Base-by-base conservation (phyloP, 2,329 filamentous ascomycete species). In the Dothideomycetes sp. region DNA sequence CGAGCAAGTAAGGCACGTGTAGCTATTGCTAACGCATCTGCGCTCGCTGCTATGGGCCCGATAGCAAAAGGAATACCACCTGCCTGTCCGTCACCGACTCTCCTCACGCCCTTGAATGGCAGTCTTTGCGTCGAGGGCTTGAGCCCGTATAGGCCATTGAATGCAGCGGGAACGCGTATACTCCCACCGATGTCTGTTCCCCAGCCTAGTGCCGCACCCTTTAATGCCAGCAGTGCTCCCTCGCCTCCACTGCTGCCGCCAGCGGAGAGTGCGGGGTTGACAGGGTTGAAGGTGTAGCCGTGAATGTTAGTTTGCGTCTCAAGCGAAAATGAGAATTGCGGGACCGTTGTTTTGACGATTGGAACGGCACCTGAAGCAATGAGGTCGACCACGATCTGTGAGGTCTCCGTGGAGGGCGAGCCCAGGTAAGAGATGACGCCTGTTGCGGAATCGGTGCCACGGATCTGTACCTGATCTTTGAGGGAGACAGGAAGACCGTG, bases 1-100 rank as follows among this genome's bases (percentile, higher is more conserved):
- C 45, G 41, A 14, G 45, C 43, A 4, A 54, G 46, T 4, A 54
- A 36, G 0, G 48, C 55, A 12, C 51, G 54, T 29, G 61, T 62
- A 33, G 68, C 64, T 1, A 61, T 42, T 3, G 57, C 52, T 2
- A 81, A 56, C 0, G 74, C 73, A 3, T 60, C 52, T 4, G 77
- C 51, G 42, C 62, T 65, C 4, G 74, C 62, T 5, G 71, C 61
- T 59, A 81, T 65, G 1, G 77, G 77, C 0, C 77, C 76, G n/a
- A 79, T 58, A 0, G 74, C 66, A 0, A 75, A 80, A 2, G 75
- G 75, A 0, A 80, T 70, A 52, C n/a, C n/a, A n/a, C n/a, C n/a
- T n/a, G n/a, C n/a, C n/a, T n/a, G n/a, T n/a, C n/a, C 79, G 38
- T 73, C 73, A 66, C 76, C 71, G 8, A 67, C 72, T 50, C 79